Evolutionary conservation across 768 basidiomycete species (phyloP).

Genomic region (Agrocybe chaxingu): DNA sequence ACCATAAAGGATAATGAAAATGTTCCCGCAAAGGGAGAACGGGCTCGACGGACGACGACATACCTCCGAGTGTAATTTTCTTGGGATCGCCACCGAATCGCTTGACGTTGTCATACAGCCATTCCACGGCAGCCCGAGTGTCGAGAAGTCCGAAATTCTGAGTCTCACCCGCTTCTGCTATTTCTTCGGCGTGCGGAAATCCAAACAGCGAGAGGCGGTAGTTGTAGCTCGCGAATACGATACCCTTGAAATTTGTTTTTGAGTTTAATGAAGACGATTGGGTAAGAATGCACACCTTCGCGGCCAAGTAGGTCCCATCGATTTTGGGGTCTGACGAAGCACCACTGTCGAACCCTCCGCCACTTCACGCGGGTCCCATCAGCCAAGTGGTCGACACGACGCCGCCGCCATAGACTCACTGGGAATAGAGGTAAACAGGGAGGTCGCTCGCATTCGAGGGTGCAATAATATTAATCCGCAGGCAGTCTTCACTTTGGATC

Average conservation of each 20-base stretch:
- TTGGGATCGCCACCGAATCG: slow-evolving; percentile 41
- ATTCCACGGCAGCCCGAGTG: slow-evolving; percentile 40
- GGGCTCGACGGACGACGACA: not conserved
- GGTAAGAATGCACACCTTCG: slow-evolving; percentile 14
- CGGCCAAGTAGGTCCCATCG: slow-evolving; percentile 28
- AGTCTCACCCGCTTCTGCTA: slow-evolving; percentile 27
- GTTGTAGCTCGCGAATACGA: slow-evolving; percentile 31
- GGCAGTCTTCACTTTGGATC: slow-evolving; percentile 38
- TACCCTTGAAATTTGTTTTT: slow-evolving; percentile 17
- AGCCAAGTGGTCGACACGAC: not conserved
- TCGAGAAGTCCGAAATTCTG: slow-evolving; percentile 52
- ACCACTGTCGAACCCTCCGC: slow-evolving; percentile 33
- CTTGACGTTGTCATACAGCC: slow-evolving; percentile 39
- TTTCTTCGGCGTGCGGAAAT: slow-evolving; percentile 37
- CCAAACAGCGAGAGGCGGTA: slow-evolving; percentile 35
- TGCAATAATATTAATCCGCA: slow-evolving; percentile 39
- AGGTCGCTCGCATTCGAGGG: slow-evolving; percentile 29
- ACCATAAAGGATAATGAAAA: not conserved
- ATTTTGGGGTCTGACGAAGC: slow-evolving; percentile 33
- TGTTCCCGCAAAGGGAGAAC: too few species aligned
- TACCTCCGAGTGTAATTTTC: slow-evolving; percentile 42
- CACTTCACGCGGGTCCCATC: slow-evolving; percentile 14
- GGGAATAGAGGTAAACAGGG: slow-evolving; percentile 26
- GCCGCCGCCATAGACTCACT: slow-evolving; percentile 14
- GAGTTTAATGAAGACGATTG: not conserved